Evolutionary conservation across 2,329 filamentous ascomycete species (phyloP).

Genomic region (Fusarium burgessii): DNA sequence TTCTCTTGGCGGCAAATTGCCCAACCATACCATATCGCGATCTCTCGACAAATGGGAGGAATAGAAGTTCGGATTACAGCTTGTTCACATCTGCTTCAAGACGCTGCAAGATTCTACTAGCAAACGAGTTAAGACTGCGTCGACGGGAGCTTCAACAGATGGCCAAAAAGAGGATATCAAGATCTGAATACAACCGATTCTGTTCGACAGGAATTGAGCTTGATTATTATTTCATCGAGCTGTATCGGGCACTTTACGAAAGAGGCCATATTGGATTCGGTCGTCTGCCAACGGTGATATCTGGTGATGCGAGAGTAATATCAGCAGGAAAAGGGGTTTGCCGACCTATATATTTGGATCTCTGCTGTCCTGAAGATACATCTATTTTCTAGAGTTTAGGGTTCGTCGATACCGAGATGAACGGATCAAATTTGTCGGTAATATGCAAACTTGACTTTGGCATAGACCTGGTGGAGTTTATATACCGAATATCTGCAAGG

Average conservation of each 20-base stretch:
- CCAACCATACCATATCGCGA: background rate
- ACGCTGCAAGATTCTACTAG: background rate
- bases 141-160: accelerated
- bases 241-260: background rate
- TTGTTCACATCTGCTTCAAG: background rate
- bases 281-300: background rate
- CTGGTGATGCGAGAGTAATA: accelerated
- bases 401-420: too few relatives aligned
- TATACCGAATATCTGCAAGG: too few relatives aligned
- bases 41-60: too few relatives aligned
- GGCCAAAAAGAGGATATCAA: background rate
- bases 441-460: too few relatives aligned
- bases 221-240: background rate
- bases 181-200: accelerated
- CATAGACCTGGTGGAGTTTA: too few relatives aligned
- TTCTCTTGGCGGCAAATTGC: background rate
- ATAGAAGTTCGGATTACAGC: too few relatives aligned
- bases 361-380: background rate
- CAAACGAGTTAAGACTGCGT: background rate
- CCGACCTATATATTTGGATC: background rate
- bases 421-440: too few relatives aligned
- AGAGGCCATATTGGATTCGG: accelerated
- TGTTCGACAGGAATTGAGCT: background rate
- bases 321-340: accelerated
- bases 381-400: too few relatives aligned